Base-by-base conservation (phyloP, 495 filamentous ascomycete species). In the Copromyces sp. region DNA sequence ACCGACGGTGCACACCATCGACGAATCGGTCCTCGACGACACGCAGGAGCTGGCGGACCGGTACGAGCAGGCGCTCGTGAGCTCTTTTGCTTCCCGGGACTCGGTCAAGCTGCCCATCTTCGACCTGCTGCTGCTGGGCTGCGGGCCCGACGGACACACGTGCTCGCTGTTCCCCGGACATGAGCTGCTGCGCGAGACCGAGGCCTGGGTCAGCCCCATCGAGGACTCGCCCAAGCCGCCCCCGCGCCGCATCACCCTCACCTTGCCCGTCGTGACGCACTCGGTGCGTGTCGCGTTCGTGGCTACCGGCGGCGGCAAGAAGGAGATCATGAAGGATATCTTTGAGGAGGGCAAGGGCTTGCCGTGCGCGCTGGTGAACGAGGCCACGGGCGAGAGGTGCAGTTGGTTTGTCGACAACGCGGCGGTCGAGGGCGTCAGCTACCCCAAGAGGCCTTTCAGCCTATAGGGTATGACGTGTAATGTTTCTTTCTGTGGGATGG, bases 141-240 rank as follows among this genome's bases (percentile, higher is more conserved):
- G 92, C 76, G 95, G 95, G 4, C 95, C 95, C 17, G 95, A 99
- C 79, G 95, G 95, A 44, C 95, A 99, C 82, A 98, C 95, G 35
- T 98, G 96, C 91, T 94, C 90, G 75, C 86, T 98, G 39, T 99
- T 99, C 85, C 96, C 95, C 7, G 90, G 91, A 37, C 95, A 97
- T 75, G 89, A 89, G 61, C 85, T 98, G 47, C 85, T 99, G 74
- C 89, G 94, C 53, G 95, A 98, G 85, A 89, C 89, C 72, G 90
- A 91, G 76, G 94, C 94, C 41, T 99, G 95, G 95, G 94, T 98
- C 12, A 90, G 92, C 6, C 87, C 94, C 4, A 94, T 97, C 76
- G 89, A 90, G 78, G 92, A 98, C 83, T 96, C 93, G 32, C 95
- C 95, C 39, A 99, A 99, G 88, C 94, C 95, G 35, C 95, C 95